Conservation (phyloP, 371 early-diverging fungal genomes). For the Batkoa obscura region DNA sequence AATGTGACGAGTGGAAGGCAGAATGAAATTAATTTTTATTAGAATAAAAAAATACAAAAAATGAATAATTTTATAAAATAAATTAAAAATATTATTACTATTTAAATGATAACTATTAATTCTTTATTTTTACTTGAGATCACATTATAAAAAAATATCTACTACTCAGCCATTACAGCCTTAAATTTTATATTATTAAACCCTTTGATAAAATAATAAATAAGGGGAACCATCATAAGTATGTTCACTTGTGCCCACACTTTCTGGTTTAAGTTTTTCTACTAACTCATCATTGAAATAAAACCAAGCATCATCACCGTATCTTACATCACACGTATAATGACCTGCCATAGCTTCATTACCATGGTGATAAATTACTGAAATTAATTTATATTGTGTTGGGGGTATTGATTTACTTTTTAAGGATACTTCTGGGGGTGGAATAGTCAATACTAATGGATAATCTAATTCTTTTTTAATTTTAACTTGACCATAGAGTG, state of each 20-base stretch:
- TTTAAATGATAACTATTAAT: no score
- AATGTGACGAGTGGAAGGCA: no score
- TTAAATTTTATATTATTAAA: no score
- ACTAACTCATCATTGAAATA: slow-evolving; percentile 80
- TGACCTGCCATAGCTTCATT: slow-evolving; percentile 78
- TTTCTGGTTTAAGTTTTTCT: not conserved
- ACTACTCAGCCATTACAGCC: no score
- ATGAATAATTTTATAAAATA: no score
- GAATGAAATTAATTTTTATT: no score
- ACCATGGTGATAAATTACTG: slow-evolving; percentile 93
- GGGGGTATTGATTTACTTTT: no score
- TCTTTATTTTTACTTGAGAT: no score
- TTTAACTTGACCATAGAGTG: slow-evolving; percentile 39
- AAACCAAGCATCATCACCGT: slow-evolving; percentile 63
- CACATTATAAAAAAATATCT: no score
- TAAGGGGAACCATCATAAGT: not conserved
- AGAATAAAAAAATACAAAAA: no score
- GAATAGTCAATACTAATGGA: slow-evolving; percentile 13
- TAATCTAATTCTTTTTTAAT: slow-evolving; percentile 31
- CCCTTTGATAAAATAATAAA: not conserved
- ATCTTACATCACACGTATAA: slow-evolving; percentile 82
- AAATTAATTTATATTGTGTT: slow-evolving; percentile 8
- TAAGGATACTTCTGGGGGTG: not conserved
- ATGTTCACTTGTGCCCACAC: not conserved
- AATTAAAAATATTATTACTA: no score